Percentiles rank a stretch among this genome's conserved stretches.
phyloP scores from a whole-genome alignment of 441 rosid species.

The Arabidopsis hybrid region DNA sequence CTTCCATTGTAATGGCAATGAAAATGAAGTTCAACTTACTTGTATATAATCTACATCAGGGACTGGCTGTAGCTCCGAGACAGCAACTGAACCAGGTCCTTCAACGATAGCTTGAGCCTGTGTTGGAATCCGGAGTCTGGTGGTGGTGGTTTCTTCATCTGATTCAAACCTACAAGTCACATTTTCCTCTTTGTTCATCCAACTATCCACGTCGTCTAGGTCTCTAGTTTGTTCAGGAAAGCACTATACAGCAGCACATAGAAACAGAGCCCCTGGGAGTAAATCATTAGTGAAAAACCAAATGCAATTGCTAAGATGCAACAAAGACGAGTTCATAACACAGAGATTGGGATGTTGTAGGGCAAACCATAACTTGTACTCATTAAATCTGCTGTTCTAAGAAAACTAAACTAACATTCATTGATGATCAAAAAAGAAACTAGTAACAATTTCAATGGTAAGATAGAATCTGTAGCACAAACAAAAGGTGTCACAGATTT shows the following conservation, averaged over 20 bases:
- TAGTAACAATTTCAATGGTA: background rate
- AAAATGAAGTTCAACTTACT: constrained; percentile 41
- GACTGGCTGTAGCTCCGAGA: constrained; percentile 66
- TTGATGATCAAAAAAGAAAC: background rate
- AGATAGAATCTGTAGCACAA: background rate
- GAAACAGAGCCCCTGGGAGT: constrained; percentile 92
- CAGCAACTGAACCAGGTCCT: constrained; percentile 66
- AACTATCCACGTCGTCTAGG: constrained; percentile 52
- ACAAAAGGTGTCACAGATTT: background rate
- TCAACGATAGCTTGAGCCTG: constrained; percentile 74
- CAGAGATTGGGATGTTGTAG: background rate
- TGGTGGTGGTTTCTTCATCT: constrained; percentile 52
- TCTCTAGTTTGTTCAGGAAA: constrained; percentile 62
- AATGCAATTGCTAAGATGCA: constrained; percentile 50
- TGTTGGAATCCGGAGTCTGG: constrained; percentile 61
- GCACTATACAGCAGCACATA: constrained; percentile 77
- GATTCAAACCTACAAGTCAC: constrained; percentile 51
- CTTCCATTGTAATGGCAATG: background rate
- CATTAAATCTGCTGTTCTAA: background rate
- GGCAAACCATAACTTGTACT: background rate
- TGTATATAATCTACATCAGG: constrained; percentile 91
- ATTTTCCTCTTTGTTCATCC: constrained; percentile 55
- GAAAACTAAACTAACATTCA: background rate
- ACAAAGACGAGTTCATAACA: constrained; percentile 38
- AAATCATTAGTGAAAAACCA: constrained; percentile 87